Base-by-base conservation (phyloP, 306 rosid species). In the Prinsepia uniflora region DNA sequence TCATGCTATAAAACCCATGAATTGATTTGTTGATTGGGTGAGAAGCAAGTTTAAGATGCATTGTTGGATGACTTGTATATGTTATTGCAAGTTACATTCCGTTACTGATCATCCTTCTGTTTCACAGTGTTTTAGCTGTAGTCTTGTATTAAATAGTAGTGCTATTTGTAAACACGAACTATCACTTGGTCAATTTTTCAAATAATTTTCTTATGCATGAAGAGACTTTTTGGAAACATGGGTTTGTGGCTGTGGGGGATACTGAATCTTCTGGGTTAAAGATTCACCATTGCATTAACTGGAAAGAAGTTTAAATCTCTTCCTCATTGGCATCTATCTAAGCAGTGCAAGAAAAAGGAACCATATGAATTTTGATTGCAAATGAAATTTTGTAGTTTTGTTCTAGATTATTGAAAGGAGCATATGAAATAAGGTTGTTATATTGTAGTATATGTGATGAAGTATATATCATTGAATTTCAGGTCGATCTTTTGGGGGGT, bases 401-500 rank as follows among this genome's bases (percentile, higher is more conserved):
- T 14, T 6, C 15, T 20, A 55, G 34, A 10, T 55, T n/a, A 6
- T 22, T 12, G 19, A 24, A n/a, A n/a, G n/a, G n/a, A 20, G 30
- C 2, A 10, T 34, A 58, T 75, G 58, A 53, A 7, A 45, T 80
- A 59, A 67, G 56, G 20, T 36, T 10, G 67, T 70, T 65, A 19
- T 67, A 42, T 56, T 76, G 36, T 68, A 14, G 62, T 45, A 44
- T 85, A 50, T 75, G 58, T 58, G 5, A 45, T 80, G 63, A 67
- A 61, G 50, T 36, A 11, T 71, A 70, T 65, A 19, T 67, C 49
- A 61, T 76, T 63, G 71, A 50, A 41, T 85, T 85, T 81, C 96
- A 95, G 99, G 99, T 95, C 80, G 97, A 91, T 81, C 85, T 91
- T 64, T 82, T 95, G 86, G 99, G 91, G 68, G 96, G 87, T 71